Evolutionary conservation across 306 rosid genomes (phyloP).

Genomic region (Rubus idaeus): DNA sequence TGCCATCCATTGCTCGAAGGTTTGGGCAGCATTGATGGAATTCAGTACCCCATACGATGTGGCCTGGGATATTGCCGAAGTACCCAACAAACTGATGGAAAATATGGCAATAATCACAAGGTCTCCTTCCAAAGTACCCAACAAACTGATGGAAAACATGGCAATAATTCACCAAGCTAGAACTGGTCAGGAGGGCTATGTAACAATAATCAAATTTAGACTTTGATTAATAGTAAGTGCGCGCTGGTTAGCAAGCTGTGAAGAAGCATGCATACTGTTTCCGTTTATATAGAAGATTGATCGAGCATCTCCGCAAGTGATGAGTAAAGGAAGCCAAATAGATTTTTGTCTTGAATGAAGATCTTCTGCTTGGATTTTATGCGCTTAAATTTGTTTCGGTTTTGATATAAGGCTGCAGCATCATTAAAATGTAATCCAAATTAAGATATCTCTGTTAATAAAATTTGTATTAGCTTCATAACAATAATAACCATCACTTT

Average conservation of each 20-base stretch:
- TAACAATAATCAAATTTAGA: too few relatives aligned
- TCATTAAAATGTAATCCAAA: background rate
- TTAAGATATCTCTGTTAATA: too few relatives aligned
- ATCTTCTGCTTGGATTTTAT: background rate
- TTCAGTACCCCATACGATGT: background rate
- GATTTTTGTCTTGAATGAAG: background rate
- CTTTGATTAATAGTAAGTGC: background rate
- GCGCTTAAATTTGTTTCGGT: background rate
- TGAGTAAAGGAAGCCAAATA: background rate
- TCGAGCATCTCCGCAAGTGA: background rate
- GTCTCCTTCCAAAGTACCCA: background rate
- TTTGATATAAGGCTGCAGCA: background rate
- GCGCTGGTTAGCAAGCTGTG: background rate
- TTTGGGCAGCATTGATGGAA: background rate
- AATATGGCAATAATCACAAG: background rate
- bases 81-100: background rate
- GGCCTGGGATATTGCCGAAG: conserved; percentile 11
- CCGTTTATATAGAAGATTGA: background rate
- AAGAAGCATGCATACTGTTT: background rate
- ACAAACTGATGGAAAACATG: background rate
- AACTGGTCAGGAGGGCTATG: background rate
- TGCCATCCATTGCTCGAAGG: conserved; percentile 36
- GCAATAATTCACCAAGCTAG: background rate
- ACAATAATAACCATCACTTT: too few relatives aligned
- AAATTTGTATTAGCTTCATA: too few relatives aligned